Evolutionary conservation across 352 stramenopile genomes (phyloP), one percentile per base, ranked within the genome.

Genomic region (Elongisporangium prolatum): DNA sequence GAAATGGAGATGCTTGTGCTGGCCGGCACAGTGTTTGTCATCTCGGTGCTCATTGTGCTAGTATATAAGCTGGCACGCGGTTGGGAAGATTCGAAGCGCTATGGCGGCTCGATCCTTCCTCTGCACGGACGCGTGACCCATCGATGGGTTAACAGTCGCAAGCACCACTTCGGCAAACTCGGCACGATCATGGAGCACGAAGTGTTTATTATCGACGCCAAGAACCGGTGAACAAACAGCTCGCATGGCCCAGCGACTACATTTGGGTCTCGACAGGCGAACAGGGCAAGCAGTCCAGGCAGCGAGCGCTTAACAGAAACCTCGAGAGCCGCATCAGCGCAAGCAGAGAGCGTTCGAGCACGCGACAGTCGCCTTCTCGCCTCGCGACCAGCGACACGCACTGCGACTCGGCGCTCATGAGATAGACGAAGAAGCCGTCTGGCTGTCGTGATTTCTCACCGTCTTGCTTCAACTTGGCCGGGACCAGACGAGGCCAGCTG

Each of bases 41-140:
- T 88, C 18, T 90, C 80, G 20, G 70, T 90, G 68, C 66, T 90
- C 21, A 69, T 90, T 28, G 80, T 83, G 57, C 62, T 90, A 24
- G 78, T 90, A 25, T 90, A 86, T 73, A 90, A 90, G 65, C 68
- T 88, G 44, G 76, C 80, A 51, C 80, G 78, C 57, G 80, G 76
- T 8, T 90, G 76, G 72, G 80, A 90, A 48, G 77, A 82, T 57
- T 49, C 69, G 52, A 68, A 82, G 54, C 79, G 88, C 52, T 70
- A 69, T 24, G 64, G 64, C 61, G 63, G 54, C 63, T 68, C 69
- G 54, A 52, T 85, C 11, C 59, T 87, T 22, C 75, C 73, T 44
- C 50, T 83, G 54, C 75, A 82, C 59, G 57, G 58, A 44, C 77
- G 80, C 37, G 68, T 74, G n/a, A 85, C 80, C 10, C 77, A 72